Base-by-base conservation (phyloP, 1,284 basidiomycete species). In the Chiua sp. region DNA sequence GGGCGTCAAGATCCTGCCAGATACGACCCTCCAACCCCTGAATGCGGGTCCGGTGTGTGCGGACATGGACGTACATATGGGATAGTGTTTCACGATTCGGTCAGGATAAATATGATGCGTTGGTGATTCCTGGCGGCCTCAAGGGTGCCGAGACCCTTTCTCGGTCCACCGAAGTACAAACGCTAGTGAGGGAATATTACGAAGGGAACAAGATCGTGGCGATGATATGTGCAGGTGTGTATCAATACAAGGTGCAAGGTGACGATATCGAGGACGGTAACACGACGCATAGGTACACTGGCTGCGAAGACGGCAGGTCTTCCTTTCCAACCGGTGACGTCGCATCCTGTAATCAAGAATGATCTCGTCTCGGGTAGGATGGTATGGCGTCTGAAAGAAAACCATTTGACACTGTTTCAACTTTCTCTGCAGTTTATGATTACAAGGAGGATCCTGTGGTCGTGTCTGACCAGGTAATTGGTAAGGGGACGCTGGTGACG, bases 391-490 rank as follows among this genome's bases (percentile, higher is more conserved):
- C 12, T 8, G 57, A 49, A 20, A 42, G 23, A 39, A 47, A 23
- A 47, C 28, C 28, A 30, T 12, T 30, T 50, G 52, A 37, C 59
- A 55, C 44, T 48, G n/a, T 53, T 46, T 58, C 47, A 3, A 26
- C 26, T 5, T 26, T 26, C 46, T 32, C 35, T n/a, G 44, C 57
- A 93, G 92, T 80, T 10, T 96, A 91, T 65, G 82, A 87, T 0
- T 96, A 96, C 73, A 83, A 81, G 4, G 93, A 95, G 61, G 87
- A 91, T 4, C 71, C 89, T 3, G 93, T 96, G 12, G 92, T 94
- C 35, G 78, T 91, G 18, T 90, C 91, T 4, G 51, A 70, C 61
- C 28, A 51, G 11, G 63, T 73, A 2, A 54, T 61, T 1, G 69
- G 61, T 0, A 75, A 72, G 32, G 84, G 83, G 3, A 90, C 87